Conservation (phyloP, 371 early-diverging fungal genomes). For the Mucor racemosus region DNA sequence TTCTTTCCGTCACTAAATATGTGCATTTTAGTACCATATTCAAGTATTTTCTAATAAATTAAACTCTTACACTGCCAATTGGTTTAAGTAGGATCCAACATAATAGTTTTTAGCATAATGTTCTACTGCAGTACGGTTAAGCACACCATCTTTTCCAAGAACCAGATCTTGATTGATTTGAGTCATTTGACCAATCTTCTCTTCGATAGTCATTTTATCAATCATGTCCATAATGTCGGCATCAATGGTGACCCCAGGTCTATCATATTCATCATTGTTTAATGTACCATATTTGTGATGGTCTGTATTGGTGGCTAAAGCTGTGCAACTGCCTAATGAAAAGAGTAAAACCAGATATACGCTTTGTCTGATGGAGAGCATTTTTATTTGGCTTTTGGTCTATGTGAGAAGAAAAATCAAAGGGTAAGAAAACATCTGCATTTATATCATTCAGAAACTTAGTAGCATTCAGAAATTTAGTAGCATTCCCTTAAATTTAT, state of each 20-base stretch:
- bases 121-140: conserved; percentile 52
- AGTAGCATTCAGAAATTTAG: background rate
- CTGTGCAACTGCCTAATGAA: background rate
- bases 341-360: background rate
- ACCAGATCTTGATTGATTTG: conserved; percentile 59
- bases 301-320: conserved; percentile 1
- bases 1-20: conserved; percentile 29
- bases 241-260: conserved; percentile 24
- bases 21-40: background rate
- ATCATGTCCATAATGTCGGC: conserved; percentile 43
- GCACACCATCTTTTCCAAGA: conserved; percentile 39
- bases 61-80: conserved; percentile 32
- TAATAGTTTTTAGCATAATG: conserved; percentile 50
- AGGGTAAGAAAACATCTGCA: background rate
- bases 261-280: conserved; percentile 6
- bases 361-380: conserved; percentile 9
- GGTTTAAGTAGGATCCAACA: conserved; percentile 44
- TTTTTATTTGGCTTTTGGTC: background rate
- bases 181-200: conserved; percentile 75
- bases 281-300: conserved; percentile 12
- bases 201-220: conserved; percentile 54
- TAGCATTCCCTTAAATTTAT: background rate
- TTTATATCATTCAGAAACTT: background rate
- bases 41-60: background rate
- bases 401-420: background rate